Evolutionary conservation across 257 asterid genomes (phyloP).

Genomic region (Craterostigma plantagineum): DNA sequence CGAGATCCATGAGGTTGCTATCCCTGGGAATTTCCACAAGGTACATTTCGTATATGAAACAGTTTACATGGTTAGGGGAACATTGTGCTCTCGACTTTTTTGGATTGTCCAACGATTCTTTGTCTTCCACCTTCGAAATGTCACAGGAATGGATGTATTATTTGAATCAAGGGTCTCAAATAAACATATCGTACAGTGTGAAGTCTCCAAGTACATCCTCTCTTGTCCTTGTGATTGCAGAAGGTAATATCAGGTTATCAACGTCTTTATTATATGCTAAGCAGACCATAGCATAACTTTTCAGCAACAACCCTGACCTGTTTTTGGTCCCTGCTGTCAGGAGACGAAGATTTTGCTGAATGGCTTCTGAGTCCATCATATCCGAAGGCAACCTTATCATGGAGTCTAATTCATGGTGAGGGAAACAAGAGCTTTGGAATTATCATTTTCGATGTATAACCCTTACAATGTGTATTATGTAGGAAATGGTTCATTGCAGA

Average conservation of each 20-base stretch:
- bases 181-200: constrained; percentile 36
- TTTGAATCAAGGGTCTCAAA: constrained; percentile 65
- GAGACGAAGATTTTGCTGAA: constrained; percentile 30
- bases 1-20: constrained; percentile 35
- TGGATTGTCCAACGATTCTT: too few relatives aligned
- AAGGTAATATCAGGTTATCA: constrained; percentile 24
- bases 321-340: constrained; percentile 24
- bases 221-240: constrained; percentile 41
- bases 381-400: constrained; percentile 34
- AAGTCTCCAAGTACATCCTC: constrained; percentile 19
- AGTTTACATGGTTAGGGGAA: constrained; percentile 1
- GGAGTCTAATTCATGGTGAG: constrained; percentile 61
- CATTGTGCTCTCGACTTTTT: constrained; percentile 1
- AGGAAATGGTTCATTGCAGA: constrained; percentile 57
- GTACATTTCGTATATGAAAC: constrained; percentile 14
- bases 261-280: constrained; percentile 10
- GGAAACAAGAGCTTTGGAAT: constrained; percentile 6
- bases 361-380: constrained; percentile 71
- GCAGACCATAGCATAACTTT: not conserved
- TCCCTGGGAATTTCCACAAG: constrained; percentile 43
- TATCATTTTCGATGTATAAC: constrained; percentile 1
- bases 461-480: constrained; percentile 9
- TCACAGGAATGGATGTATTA: constrained; percentile 63
- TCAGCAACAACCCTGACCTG: not conserved
- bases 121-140: constrained; percentile 1